These are phyloP conservation scores for Coelomomyces lativittatus DNA, from an alignment of 371 early-diverging fungal species.

Conservation along the genomic window DNA sequence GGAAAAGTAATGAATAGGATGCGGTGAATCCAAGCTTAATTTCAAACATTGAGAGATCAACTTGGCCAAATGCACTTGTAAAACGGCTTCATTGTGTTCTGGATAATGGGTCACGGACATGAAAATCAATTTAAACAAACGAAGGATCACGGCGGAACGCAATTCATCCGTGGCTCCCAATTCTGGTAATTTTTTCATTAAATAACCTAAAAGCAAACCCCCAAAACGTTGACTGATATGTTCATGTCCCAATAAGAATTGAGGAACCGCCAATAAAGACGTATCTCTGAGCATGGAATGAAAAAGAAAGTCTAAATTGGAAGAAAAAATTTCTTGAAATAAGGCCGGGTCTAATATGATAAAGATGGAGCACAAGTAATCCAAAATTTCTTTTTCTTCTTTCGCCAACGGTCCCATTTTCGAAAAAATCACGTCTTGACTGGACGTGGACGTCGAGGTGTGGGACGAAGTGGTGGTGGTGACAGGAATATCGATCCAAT, in stretches of 20 bases:
- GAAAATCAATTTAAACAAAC: slow-evolving; percentile 80
- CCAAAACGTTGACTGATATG: slow-evolving; percentile 57
- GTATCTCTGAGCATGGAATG: slow-evolving; percentile 61
- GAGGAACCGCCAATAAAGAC: slow-evolving; percentile 64
- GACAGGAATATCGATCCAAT: slow-evolving; percentile 37
- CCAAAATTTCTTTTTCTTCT: slow-evolving; percentile 75
- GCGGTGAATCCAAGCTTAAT: slow-evolving; percentile 56
- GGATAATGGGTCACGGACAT: slow-evolving; percentile 85
- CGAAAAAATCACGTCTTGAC: neutral
- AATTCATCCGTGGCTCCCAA: slow-evolving; percentile 59
- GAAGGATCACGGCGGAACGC: slow-evolving; percentile 60
- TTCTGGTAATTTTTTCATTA: slow-evolving; percentile 64
- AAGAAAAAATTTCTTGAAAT: slow-evolving; percentile 83
- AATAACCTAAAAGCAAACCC: slow-evolving; percentile 52
- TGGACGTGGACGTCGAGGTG: neutral
- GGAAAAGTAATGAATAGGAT: slow-evolving; percentile 77
- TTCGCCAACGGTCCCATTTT: slow-evolving; percentile 10
- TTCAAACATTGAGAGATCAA: slow-evolving; percentile 79
- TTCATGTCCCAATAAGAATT: slow-evolving; percentile 69
- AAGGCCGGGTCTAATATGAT: slow-evolving; percentile 68
- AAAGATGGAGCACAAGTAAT: slow-evolving; percentile 75
- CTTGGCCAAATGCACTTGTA: slow-evolving; percentile 71
- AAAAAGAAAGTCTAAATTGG: slow-evolving; percentile 70
- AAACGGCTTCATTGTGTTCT: slow-evolving; percentile 67
- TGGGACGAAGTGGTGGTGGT: too few species aligned